phyloP scores from a whole-genome alignment of 345 rosid species.

The Microthlaspi erraticum region DNA sequence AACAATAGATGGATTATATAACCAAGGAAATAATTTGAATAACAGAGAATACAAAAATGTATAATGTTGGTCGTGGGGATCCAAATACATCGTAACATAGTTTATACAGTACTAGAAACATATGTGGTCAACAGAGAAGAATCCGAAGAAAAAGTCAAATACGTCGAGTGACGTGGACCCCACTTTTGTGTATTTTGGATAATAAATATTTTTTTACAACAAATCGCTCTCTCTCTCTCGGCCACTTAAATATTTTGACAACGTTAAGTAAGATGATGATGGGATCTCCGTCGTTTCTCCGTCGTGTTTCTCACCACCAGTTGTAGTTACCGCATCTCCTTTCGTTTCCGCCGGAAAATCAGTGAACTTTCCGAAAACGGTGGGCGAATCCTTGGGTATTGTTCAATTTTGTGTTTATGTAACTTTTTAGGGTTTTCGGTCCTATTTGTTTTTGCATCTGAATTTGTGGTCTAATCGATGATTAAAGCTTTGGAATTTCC shows the following conservation, averaged over 20 bases:
- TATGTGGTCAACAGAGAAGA: not conserved
- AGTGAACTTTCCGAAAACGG: not conserved
- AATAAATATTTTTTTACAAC: not conserved
- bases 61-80: too few species aligned
- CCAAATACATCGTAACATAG: too few species aligned
- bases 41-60: too few species aligned
- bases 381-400: conserved; percentile 10
- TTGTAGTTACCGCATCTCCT: not conserved
- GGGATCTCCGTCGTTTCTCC: conserved; percentile 39
- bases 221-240: conserved; percentile 3
- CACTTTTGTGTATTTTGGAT: not conserved
- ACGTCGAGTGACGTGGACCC: conserved; percentile 5
- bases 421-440: conserved; percentile 12
- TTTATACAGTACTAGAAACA: too few species aligned
- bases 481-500: conserved; percentile 16
- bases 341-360: not conserved
- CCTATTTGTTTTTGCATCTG: conserved; percentile 11
- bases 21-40: too few species aligned
- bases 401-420: not conserved
- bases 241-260: conserved; percentile 8
- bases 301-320: conserved; percentile 24
- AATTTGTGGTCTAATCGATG: conserved; percentile 13
- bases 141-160: conserved; percentile 9
- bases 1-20: too few species aligned
- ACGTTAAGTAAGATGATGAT: not conserved